These are phyloP conservation scores for Hypoxylon lienhwacheense DNA, from an alignment of 495 filamentous ascomycete species.

Conservation along the genomic window DNA sequence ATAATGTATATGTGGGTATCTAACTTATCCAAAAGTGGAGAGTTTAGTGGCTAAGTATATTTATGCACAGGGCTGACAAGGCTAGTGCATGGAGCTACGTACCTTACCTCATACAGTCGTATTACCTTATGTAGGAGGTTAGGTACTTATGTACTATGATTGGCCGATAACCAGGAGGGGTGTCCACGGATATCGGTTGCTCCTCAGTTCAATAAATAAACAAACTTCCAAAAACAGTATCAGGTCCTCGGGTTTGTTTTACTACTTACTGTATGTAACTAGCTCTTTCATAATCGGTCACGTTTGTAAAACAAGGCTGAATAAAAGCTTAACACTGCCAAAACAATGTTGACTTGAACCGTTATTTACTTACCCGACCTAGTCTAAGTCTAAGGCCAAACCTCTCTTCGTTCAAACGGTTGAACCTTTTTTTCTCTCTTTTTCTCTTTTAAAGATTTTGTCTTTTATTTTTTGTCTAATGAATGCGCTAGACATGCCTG, in stretches of 20 bases:
- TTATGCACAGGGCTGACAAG: background rate
- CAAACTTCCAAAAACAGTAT: constrained; percentile 39
- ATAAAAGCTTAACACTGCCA: constrained; percentile 1
- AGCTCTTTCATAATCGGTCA: constrained; percentile 14
- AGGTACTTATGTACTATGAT: background rate
- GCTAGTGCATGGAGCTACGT: background rate
- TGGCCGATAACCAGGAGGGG: background rate
- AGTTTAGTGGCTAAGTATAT: background rate
- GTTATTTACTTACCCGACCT: constrained; percentile 14
- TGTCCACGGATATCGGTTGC: constrained; percentile 31
- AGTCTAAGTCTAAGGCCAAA: constrained; percentile 7
- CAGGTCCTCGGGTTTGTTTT: constrained; percentile 5
- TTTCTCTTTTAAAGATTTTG: no score
- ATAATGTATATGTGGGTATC: constrained; percentile 25
- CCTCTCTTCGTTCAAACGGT: no score
- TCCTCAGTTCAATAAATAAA: constrained; percentile 41
- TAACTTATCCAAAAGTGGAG: background rate
- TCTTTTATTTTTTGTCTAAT: constrained; percentile 25
- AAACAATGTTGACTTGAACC: no score
- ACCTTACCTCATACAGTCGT: no score
- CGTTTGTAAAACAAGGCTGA: constrained; percentile 27
- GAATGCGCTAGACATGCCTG: constrained; percentile 36
- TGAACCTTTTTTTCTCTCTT: no score
- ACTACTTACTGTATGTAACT: no score
- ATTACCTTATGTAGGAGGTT: no score